phyloP scores from a whole-genome alignment of 768 basidiomycete species.

The Coprinellus micaceus region DNA sequence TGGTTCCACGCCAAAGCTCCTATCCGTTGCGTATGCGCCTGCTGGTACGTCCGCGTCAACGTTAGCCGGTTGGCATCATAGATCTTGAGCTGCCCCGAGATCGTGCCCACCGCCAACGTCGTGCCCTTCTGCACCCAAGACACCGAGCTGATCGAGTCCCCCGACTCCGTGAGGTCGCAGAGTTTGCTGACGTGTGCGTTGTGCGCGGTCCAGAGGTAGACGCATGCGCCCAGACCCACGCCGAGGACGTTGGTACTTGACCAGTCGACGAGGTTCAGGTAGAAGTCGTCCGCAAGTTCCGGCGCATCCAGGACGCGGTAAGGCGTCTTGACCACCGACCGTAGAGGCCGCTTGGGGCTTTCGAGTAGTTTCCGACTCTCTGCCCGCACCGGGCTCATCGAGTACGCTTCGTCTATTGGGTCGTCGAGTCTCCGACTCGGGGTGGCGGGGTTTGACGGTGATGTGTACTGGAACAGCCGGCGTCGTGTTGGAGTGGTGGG shows the following conservation, averaged over 20 bases:
- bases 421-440: conserved; percentile 70
- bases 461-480: conserved; percentile 67
- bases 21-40: conserved; percentile 85
- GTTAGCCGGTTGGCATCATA: conserved; percentile 84
- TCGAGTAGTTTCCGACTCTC: conserved; percentile 80
- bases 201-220: conserved; percentile 96
- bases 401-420: conserved; percentile 85
- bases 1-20: conserved; percentile 95
- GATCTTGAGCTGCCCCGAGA: conserved; percentile 85
- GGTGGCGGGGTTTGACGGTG: conserved; percentile 56
- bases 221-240: conserved; percentile 86
- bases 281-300: conserved; percentile 96
- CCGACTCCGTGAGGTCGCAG: conserved; percentile 68
- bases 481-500: conserved; percentile 52
- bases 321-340: conserved; percentile 89
- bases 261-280: conserved; percentile 98
- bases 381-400: conserved; percentile 83
- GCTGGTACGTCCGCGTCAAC: conserved; percentile 74
- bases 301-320: conserved; percentile 97
- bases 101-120: conserved; percentile 88
- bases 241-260: conserved; percentile 91
- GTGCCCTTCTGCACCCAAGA: conserved; percentile 94
- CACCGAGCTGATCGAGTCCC: conserved; percentile 80
- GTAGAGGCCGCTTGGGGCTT: conserved; percentile 74
- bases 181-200: conserved; percentile 90